Percentiles rank a stretch among this genome's conserved stretches.
Evolutionary conservation across 805 yeast species (phyloP).

Genomic region (Wickerhamomyces rabaulensis): DNA sequence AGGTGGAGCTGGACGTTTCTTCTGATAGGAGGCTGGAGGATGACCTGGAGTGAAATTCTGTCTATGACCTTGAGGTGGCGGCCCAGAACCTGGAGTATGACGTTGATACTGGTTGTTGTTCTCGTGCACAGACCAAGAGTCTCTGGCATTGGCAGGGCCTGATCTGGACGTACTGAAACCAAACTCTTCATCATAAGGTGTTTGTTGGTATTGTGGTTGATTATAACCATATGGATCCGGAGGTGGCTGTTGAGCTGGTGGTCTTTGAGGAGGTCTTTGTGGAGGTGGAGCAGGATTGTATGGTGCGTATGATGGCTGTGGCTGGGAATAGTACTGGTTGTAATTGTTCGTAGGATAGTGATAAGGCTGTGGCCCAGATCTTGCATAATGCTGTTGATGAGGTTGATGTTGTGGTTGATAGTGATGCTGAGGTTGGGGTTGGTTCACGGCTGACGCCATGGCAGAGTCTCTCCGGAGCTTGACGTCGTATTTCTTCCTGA

Average conservation of each 20-base stretch:
- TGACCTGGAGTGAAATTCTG: not conserved
- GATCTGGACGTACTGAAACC: not conserved
- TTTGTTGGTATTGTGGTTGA: not conserved
- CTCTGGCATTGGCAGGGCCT: not conserved
- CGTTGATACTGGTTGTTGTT: not conserved
- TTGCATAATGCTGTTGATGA: not conserved
- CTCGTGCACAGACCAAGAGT: not conserved
- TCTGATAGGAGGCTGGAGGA: not conserved
- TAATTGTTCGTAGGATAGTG: not conserved
- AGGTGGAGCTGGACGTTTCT: not conserved
- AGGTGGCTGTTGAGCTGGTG: not conserved
- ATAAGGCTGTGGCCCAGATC: not conserved
- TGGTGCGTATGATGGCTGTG: not conserved
- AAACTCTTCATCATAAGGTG: not conserved
- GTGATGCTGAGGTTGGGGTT: not conserved
- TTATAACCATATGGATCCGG: not conserved
- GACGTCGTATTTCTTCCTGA: slow-evolving; percentile 26
- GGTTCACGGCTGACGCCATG: not conserved
- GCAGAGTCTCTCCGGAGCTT: not conserved
- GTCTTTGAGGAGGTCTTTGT: not conserved
- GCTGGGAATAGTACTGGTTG: not conserved
- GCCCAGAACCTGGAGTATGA: not conserved
- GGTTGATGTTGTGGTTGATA: not conserved
- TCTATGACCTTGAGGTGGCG: not conserved
- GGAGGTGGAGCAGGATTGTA: not conserved